A percentile compares a stretch with the other conserved stretches of the same genome.
phyloP scores from a whole-genome alignment of 306 rosid genomes.

The Elaeagnus macrophylla region DNA sequence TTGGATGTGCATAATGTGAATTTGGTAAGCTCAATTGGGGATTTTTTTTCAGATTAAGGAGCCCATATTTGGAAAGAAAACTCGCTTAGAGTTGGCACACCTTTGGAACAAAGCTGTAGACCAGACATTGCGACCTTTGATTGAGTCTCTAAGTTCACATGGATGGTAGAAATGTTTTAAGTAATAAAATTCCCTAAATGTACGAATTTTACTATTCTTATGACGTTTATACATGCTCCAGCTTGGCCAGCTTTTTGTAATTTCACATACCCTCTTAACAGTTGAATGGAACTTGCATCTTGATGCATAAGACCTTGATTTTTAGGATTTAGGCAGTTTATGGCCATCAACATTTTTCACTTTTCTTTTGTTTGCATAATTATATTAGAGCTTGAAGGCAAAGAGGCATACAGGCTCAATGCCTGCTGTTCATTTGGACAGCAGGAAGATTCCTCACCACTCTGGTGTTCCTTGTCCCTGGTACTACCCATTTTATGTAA shows the following conservation, averaged over 20 bases:
- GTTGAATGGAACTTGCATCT: slow-evolving; percentile 7
- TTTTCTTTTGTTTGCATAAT: too few species aligned
- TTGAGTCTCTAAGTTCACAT: slow-evolving; percentile 65
- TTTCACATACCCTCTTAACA: slow-evolving; percentile 19
- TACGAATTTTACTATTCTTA: slow-evolving; percentile 3
- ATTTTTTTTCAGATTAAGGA: slow-evolving; percentile 40
- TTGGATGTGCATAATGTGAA: too few species aligned
- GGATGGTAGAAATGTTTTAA: slow-evolving; percentile 62
- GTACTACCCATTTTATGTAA: too few species aligned
- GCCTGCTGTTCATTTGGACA: too few species aligned
- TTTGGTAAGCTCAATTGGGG: slow-evolving; percentile 15
- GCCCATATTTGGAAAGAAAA: slow-evolving; percentile 56
- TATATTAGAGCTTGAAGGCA: too few species aligned
- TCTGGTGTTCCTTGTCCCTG: too few species aligned
- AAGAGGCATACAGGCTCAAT: too few species aligned
- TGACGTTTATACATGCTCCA: slow-evolving; percentile 13
- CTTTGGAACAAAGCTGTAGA: slow-evolving; percentile 76
- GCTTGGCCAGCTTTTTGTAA: slow-evolving; percentile 13
- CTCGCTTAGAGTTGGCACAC: slow-evolving; percentile 56
- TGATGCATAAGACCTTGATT: slow-evolving; percentile 5
- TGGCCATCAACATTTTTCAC: background rate
- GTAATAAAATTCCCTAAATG: slow-evolving; percentile 5
- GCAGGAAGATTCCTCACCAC: too few species aligned
- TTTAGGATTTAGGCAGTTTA: background rate
- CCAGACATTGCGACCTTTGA: slow-evolving; percentile 62